Evolutionary conservation across 2,329 filamentous ascomycete genomes (phyloP).

Genomic region (Cucurbitaria berberidis): DNA sequence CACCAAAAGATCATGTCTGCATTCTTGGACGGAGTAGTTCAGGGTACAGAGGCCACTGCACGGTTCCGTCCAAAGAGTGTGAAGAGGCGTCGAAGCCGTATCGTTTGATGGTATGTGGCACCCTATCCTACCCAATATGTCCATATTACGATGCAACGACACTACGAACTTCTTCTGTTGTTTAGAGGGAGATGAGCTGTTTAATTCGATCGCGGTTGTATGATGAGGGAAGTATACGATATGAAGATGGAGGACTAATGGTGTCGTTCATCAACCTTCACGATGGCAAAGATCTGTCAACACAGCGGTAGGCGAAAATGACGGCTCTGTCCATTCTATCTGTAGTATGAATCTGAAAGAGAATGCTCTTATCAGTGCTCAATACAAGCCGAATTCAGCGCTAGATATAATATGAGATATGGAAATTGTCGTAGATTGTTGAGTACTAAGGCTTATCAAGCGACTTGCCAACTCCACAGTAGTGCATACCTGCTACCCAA

Average conservation of each 20-base stretch:
- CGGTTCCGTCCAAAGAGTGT: not conserved
- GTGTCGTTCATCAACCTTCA: not conserved
- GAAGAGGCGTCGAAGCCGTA: not conserved
- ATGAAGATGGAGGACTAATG: not conserved
- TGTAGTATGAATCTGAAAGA: not conserved
- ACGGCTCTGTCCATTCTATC: not conserved
- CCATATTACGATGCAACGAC: too few species aligned
- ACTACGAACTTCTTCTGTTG: not conserved
- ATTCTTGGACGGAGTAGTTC: constrained; percentile 6
- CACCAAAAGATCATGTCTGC: constrained; percentile 2
- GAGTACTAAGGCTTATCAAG: too few species aligned
- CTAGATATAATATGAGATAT: not conserved
- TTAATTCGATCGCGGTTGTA: not conserved
- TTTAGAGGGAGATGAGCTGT: not conserved
- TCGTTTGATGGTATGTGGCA: not conserved
- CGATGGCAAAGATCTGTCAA: not conserved
- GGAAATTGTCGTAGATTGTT: too few species aligned
- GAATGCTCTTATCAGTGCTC: not conserved
- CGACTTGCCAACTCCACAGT: too few species aligned
- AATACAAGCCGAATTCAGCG: not conserved
- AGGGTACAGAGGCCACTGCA: not conserved
- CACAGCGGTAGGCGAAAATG: too few species aligned
- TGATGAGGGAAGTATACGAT: not conserved
- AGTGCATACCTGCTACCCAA: too few species aligned
- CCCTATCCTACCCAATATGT: too few species aligned